phyloP scores from a whole-genome alignment of 805 yeast genomes.

The Yamadazyma sp. region DNA sequence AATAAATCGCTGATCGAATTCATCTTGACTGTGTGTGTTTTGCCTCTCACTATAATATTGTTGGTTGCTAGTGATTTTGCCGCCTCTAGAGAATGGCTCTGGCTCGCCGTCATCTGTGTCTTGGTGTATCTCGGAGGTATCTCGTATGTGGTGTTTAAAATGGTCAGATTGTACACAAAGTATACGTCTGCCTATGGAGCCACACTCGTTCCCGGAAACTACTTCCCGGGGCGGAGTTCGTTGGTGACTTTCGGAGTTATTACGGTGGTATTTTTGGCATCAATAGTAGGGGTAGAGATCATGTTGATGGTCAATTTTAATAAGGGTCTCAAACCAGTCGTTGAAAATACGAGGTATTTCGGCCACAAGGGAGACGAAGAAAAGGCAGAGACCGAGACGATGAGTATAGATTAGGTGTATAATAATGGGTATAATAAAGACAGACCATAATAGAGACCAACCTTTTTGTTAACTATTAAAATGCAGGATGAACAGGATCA shows the following conservation, averaged over 20 bases:
- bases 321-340: conserved; percentile 22
- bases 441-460: too few species aligned
- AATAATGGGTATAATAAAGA: too few species aligned
- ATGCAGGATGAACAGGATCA: too few species aligned
- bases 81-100: conserved; percentile 32
- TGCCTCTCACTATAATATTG: conserved; percentile 43
- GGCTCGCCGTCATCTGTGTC: conserved; percentile 27
- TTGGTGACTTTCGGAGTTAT: conserved; percentile 45
- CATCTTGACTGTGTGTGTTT: conserved; percentile 44
- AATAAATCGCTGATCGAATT: conserved; percentile 41
- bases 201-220: conserved; percentile 29
- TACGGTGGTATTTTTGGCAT: conserved; percentile 37
- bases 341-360: conserved; percentile 6
- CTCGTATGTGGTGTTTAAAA: conserved; percentile 48
- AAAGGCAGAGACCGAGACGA: conserved; percentile 2
- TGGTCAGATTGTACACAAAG: conserved; percentile 45
- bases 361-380: background rate
- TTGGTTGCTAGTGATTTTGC: conserved; percentile 38
- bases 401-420: conserved; percentile 7
- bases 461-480: too few species aligned
- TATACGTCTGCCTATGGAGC: conserved; percentile 34
- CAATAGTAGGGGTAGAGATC: conserved; percentile 27
- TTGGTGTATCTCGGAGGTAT: conserved; percentile 37
- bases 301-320: conserved; percentile 17
- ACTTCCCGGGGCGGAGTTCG: conserved; percentile 47